Evolutionary conservation across 2,329 filamentous ascomycete genomes (phyloP), one percentile per base, ranked within the genome.

Genomic region (Seiridium cupressi): DNA sequence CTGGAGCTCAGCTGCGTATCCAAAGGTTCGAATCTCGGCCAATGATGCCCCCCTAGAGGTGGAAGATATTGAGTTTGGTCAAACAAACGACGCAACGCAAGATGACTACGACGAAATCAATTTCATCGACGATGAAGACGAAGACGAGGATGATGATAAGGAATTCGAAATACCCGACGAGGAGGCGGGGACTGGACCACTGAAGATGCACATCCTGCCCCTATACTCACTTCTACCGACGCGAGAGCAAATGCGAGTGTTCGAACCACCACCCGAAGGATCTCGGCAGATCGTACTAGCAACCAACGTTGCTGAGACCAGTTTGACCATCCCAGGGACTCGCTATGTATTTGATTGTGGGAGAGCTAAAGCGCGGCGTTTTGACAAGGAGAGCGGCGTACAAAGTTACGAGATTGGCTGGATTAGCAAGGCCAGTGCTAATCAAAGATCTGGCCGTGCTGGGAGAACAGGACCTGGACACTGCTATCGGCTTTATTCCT

Each of bases 341-440:
- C 87, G 92, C 62, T 99, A 97, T 70, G 95, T 99, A 7, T 97
- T 99, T 63, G 94, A 98, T 74, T 93, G 91, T 65, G 95, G 95
- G 40, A 84, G 96, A 55, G 90, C 91, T 42, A 99, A 99, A 74
- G 93, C 97, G 73, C 89, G 94, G 63, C 90, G 89, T 60, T 98
- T 95, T 69, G 91, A 98, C 71, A 83, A 86, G n/a, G 79, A 86
- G 9, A 97, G 91, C 7, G 94, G 94, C 3, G 94, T 99, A 0
- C 95, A 99, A 73, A 97, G 90, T 70, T 99, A 97, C 72, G 91
- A 97, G 68, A 86, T 99, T 57, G 90, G 90, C 46, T 99, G 94
- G 92, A 96, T 98, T 72, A 97, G 93, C 78, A 98, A 99, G 77
- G 95, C 95, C 35, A 96, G 92, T 72, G 94, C 95, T 6, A 91